phyloP scores from a whole-genome alignment of 257 asterid genomes.

The Capsicum rhomboideum region DNA sequence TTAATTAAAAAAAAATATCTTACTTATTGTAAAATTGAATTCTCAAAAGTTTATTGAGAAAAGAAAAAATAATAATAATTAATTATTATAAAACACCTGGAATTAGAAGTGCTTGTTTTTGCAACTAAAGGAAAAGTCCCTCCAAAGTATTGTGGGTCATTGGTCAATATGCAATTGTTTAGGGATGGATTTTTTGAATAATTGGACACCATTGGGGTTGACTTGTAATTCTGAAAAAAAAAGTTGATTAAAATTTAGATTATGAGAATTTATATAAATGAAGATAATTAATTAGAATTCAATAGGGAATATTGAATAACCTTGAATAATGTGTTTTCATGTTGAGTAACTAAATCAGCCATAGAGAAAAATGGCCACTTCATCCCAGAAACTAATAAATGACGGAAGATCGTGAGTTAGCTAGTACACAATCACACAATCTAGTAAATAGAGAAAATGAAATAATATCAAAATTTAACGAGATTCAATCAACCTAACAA shows the following conservation, averaged over 20 bases:
- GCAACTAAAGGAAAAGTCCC: not conserved
- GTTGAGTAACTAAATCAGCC: not conserved
- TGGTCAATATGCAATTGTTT: not conserved
- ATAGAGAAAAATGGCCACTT: conserved; percentile 5
- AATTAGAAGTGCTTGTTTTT: not conserved
- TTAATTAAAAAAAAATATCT: no score
- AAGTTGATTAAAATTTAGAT: not conserved
- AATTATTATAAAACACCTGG: not conserved
- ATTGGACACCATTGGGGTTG: not conserved
- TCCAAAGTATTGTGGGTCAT: not conserved
- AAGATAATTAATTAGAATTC: not conserved
- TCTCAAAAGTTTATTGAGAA: not conserved
- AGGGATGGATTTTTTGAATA: not conserved
- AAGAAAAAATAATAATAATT: not conserved
- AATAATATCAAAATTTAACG: not conserved
- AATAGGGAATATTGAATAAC: not conserved
- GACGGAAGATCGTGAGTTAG: not conserved
- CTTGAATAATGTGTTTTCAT: not conserved
- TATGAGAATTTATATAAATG: not conserved
- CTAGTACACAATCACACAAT: not conserved
- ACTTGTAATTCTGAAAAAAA: not conserved
- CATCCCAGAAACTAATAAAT: not conserved
- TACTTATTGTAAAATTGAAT: not conserved
- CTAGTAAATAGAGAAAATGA: not conserved
- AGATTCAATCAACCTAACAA: not conserved